Evolutionary conservation across 2,329 filamentous ascomycete species (phyloP), one percentile per base, ranked within the genome.

Genomic region (Balansia obtecta): DNA sequence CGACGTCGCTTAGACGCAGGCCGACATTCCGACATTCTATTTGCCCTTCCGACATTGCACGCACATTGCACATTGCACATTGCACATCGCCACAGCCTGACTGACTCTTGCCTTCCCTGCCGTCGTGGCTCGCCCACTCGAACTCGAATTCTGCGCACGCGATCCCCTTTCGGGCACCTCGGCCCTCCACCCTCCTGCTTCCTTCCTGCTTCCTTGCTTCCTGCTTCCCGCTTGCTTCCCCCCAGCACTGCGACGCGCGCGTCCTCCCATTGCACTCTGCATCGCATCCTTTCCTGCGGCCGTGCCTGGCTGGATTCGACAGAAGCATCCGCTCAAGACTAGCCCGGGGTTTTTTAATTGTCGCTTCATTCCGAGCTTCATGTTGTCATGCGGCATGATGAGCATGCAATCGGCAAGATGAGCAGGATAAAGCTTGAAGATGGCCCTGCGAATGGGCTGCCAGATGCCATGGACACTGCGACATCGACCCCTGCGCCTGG

Each of bases 371-470:
- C 45, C 3, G 13, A 43, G 22, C 30, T 48, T 45, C 41, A 58
- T 57, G 55, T 51, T 48, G 56, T 58, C 49, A 70, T 70, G 68
- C 67, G 68, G 62, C 67, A 70, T 68, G 67, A 69, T 49, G 67
- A 67, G 60, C 58, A 63, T 58, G 63, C 68, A 55, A 62, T 63
- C 48, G 61, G 54, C 59, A 67, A 62, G 59, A 70, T 73, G 64
- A 69, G 71, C 58, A 64, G 65, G 56, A 63, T 73, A 52, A 73
- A 69, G 60, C 64, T 70, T 48, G 70, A 74, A 57, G 67, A 71
- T 38, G 62, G 60, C 46, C 55, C 60, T 50, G 61, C 60, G 48
- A 68, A 70, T 54, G 67, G 66, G 52, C 54, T 60, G 51, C 59
- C 56, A 50, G 54, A 70, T 52, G 72, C 71, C 60, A 68, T 65